Base-by-base conservation (phyloP, 768 basidiomycete genomes). In the Psilocybe cubensis region DNA sequence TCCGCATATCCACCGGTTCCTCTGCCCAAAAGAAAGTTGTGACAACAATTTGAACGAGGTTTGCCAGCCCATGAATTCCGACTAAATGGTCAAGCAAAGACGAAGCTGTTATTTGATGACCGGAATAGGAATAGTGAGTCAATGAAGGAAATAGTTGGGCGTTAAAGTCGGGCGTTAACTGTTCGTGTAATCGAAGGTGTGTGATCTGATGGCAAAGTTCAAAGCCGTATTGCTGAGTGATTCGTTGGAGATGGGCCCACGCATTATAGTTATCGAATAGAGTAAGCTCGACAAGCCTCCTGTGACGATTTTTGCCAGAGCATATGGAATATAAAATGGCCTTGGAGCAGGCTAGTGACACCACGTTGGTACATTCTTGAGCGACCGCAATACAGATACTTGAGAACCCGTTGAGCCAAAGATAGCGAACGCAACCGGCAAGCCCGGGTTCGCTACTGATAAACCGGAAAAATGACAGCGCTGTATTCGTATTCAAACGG, bases 121-220 rank as follows among this genome's bases (percentile, higher is more conserved):
- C 54, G 7, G 55, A 51, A 31, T 46, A 60, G 3, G 63, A 63
- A 18, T 59, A 62, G 45, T 67, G 66, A 33, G 63, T 65, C 23
- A 67, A 46, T 1, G 58, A 58, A 4, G 60, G 53, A 44, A 67
- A 65, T 9, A 53, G 11, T 3, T 29, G 25, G 2, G 53, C 35
- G 4, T 35, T 45, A 25, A 65, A 59, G 33, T 62, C 58, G 11
- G 42, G 21, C 20, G 58, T 49, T 14, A 57, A 23, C n/a, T 21
- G 43, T 20, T 59, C 65, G 29, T 66, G 65, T 11, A 66, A 24
- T 11, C 66, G 66, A 21, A 67, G 66, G 47, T 65, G 66, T 10
- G 63, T 67, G 14, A 65, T 63, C 28, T 59, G 63, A 2, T 44
- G 56, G 33, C 60, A 63, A n/a, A 63, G 48, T 18, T 55, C 31